Base-by-base conservation (phyloP, 1,139 yeast species). In the Blastobotrys indianensis region DNA sequence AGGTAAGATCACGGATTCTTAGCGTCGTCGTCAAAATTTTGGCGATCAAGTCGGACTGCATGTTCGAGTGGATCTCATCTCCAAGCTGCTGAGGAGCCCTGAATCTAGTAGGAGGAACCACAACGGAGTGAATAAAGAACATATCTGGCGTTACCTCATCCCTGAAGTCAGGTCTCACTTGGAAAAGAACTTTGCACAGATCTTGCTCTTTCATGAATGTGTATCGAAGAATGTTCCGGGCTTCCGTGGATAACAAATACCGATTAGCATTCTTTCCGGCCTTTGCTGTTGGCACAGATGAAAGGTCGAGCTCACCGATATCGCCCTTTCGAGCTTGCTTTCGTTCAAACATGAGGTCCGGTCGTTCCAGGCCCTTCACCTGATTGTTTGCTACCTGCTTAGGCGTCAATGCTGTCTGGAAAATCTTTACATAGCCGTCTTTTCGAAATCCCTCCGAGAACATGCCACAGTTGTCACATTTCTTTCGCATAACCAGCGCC, bases 51-150 rank as follows among this genome's bases (percentile, higher is more conserved):
- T 90, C 97, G 66, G 92, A 92, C 68, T 90, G 96, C 44, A 94
- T 72, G 65, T 88, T 90, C 68, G 94, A 96, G 65, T 92, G 98
- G 52, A 92, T 79, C 64, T 87, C 96, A 49, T 92, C 98, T 47
- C 98, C 98, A 49, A 94, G 74, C 65, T 90, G 90, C n/a, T 95
- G 84, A 12, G 98, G 98, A 55, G 92, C 76, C 67, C 99, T 78
- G 73, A 92, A 94, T 66, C 97, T 77, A 3, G 98, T 94, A 42
- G 98, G 94, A 32, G 99, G 98, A 32, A 94, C 97, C 45, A 88
- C 83, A 50, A 94, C 71, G 4, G 87, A 79, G 56, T 85, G 90
- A 57, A 87, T 75, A 71, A 94, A 94, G 67, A 92, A 94, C 74
- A 87, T 77, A 61, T 92, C 96, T n/a, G 96, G 84, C 34, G 76